Base-by-base conservation (phyloP, 306 rosid genomes). In the Dicorynia guianensis region DNA sequence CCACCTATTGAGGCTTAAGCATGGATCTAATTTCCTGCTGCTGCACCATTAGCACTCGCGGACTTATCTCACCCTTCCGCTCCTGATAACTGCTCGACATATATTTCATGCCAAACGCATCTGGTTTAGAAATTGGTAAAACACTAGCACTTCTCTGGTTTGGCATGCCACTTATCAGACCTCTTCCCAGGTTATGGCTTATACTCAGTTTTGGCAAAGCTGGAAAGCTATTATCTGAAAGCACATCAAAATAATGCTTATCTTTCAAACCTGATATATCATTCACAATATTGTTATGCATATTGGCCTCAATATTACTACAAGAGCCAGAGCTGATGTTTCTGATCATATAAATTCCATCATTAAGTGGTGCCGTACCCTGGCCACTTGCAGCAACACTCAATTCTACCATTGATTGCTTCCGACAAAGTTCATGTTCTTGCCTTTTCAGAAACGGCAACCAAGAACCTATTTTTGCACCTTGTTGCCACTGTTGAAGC, bases 281-380 rank as follows among this genome's bases (percentile, higher is more conserved):
- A 35, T 63, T 66, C 71, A 54, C 35, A 11, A 4, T 62, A 60
- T 59, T 77, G 76, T 50, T 77, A 40, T 43, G 68, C 42, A 14
- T 74, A 19, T 15, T 30, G n/a, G 69, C 69, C 4, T 9, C 54
- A 14, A 10, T 38, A 44, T 52, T 68, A 42, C 40, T 67, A 14
- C 5, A 14, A 47, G 68, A 60, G 36, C 67, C 47, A 36, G 59
- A 18, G 42, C 40, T 20, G 11, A 60, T 18, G 70, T 66, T 72
- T 50, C 82, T 60, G 4, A 58, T 54, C 6, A 72, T 63, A 40
- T 77, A 72, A 63, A 30, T 42, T 42, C 79, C 55, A 42, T 61
- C 57, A 52, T 36, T 62, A 1, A 17, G 33, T 18, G 17, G 72
- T 35, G 68, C 38, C 8, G 42, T 12, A 33, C 44, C 69, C 6